phyloP scores from a whole-genome alignment of 257 asterid species.

The Penstemon newberryi region DNA sequence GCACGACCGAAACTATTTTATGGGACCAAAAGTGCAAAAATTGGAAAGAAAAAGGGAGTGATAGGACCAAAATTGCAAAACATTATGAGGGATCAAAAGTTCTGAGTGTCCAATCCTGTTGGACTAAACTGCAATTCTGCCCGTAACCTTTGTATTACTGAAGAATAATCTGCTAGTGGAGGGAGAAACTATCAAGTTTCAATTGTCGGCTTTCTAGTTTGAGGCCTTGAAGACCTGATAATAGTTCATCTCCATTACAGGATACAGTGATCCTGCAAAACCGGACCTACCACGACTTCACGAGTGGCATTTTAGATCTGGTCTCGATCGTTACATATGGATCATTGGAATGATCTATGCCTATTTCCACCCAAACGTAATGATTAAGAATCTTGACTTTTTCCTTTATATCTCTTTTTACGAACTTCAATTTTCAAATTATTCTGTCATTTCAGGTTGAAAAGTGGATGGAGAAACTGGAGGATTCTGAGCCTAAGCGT shows the following conservation, averaged over 20 bases:
- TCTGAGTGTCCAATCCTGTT: too few relatives aligned
- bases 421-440: constrained; percentile 25
- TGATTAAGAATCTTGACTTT: constrained; percentile 18
- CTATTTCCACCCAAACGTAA: constrained; percentile 80
- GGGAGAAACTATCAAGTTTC: constrained; percentile 22
- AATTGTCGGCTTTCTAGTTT: constrained; percentile 5
- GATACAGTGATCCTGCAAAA: constrained; percentile 88
- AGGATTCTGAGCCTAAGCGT: constrained; percentile 72
- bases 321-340: constrained; percentile 92
- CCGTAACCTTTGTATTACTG: constrained; percentile 7
- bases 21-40: too few relatives aligned
- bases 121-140: too few relatives aligned
- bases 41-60: too few relatives aligned
- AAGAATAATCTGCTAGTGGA: background rate
- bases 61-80: too few relatives aligned
- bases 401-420: constrained; percentile 1
- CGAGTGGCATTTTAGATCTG: constrained; percentile 96
- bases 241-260: constrained; percentile 43
- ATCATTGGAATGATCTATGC: constrained; percentile 86
- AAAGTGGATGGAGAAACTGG: constrained; percentile 96
- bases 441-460: constrained; percentile 58
- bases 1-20: too few relatives aligned
- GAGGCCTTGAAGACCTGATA: constrained; percentile 25
- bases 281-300: constrained; percentile 87
- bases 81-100: too few relatives aligned